Percentiles rank a stretch among this genome's conserved stretches.
phyloP scores from a whole-genome alignment of 306 rosid genomes.

The Datisca glomerata region DNA sequence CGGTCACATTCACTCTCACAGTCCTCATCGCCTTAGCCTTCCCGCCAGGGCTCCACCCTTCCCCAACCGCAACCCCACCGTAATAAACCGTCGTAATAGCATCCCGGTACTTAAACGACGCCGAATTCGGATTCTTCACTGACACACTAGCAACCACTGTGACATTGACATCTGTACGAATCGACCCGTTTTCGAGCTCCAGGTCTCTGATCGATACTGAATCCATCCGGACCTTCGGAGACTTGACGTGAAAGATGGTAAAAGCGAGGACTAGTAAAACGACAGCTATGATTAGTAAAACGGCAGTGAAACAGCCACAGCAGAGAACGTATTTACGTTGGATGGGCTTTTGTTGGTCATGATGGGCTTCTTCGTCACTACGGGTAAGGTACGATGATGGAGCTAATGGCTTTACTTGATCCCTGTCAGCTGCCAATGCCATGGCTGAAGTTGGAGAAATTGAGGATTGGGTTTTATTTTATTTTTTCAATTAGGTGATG shows the following conservation, averaged over 20 bases:
- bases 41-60: slow-evolving; percentile 21
- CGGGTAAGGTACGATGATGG: slow-evolving; percentile 4
- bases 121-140: slow-evolving; percentile 35
- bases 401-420: slow-evolving; percentile 29
- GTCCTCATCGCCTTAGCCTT: slow-evolving; percentile 25
- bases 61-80: slow-evolving; percentile 13
- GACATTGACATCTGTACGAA: background rate
- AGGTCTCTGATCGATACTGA: background rate
- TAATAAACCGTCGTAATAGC: slow-evolving; percentile 15
- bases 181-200: background rate
- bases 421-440: slow-evolving; percentile 4
- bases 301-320: slow-evolving; percentile 30
- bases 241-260: slow-evolving; percentile 32
- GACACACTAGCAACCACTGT: slow-evolving; percentile 21
- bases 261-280: slow-evolving; percentile 22
- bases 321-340: slow-evolving; percentile 17
- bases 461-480: too few relatives aligned
- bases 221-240: slow-evolving; percentile 17
- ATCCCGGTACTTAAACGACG: slow-evolving; percentile 18
- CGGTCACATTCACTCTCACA: slow-evolving; percentile 21
- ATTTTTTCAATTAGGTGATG: too few relatives aligned
- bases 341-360: background rate
- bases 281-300: slow-evolving; percentile 25
- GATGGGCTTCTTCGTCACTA: slow-evolving; percentile 8
- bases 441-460: too few relatives aligned